Percentiles rank a stretch among this genome's conserved stretches.
phyloP scores from a whole-genome alignment of 352 stramenopile species.

The Aphanomyces stellatus region DNA sequence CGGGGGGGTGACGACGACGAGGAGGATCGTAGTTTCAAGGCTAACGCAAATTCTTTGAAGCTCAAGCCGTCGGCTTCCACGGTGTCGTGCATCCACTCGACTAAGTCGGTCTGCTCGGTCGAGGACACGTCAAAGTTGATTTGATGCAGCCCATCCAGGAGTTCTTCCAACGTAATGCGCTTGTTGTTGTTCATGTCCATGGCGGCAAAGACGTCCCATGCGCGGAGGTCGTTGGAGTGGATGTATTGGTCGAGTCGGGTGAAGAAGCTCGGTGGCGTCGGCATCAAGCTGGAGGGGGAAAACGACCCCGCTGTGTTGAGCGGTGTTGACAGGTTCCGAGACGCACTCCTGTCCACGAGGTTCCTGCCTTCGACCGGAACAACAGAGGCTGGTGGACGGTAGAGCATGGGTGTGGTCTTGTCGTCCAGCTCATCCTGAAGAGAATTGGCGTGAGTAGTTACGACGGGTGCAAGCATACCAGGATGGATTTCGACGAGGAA shows the following conservation, averaged over 20 bases:
- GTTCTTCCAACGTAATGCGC: conserved; percentile 33
- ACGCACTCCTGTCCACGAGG: neutral
- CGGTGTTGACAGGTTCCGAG: neutral
- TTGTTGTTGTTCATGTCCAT: conserved; percentile 39
- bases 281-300: neutral
- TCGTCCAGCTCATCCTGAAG: neutral
- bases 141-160: conserved; percentile 36
- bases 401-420: neutral
- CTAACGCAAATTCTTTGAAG: conserved; percentile 49
- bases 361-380: neutral
- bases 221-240: conserved; percentile 37
- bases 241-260: conserved; percentile 45
- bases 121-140: conserved; percentile 35
- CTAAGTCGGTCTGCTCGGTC: conserved; percentile 18
- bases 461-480: no score
- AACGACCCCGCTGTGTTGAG: no score
- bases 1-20: conserved; percentile 27
- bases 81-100: conserved; percentile 36
- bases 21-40: conserved; percentile 46
- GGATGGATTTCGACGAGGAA: neutral
- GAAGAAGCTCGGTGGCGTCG: conserved; percentile 36
- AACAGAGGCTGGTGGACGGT: conserved; percentile 1
- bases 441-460: neutral
- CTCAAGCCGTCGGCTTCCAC: conserved; percentile 39
- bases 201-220: conserved; percentile 36